phyloP scores from a whole-genome alignment of 1,284 basidiomycete genomes.

The Trametes pubescens region DNA sequence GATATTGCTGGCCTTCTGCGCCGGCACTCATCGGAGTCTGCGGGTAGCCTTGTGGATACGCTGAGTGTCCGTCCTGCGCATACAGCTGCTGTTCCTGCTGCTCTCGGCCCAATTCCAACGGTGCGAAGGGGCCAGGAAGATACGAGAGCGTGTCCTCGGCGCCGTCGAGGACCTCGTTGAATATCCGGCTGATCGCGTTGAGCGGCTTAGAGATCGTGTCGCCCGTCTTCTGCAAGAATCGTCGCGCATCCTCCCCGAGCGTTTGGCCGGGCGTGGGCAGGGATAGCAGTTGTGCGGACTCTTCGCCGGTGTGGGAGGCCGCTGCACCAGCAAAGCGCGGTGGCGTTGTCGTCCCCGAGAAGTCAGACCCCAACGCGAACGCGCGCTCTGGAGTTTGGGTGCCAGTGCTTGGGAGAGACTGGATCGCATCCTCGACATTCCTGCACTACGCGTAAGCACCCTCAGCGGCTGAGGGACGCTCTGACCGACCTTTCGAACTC shows the following conservation, averaged over 20 bases:
- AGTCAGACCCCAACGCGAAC: slow-evolving; percentile 33
- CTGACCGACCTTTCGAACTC: slow-evolving; percentile 84
- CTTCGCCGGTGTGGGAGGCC: slow-evolving; percentile 77
- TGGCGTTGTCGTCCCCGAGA: slow-evolving; percentile 38
- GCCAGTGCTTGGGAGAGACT: slow-evolving; percentile 70
- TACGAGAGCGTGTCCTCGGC: slow-evolving; percentile 50
- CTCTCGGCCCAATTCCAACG: slow-evolving; percentile 63
- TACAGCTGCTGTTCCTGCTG: slow-evolving; percentile 40
- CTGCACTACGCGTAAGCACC: slow-evolving; percentile 42
- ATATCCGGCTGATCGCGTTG: slow-evolving; percentile 86
- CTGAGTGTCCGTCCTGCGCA: slow-evolving; percentile 34
- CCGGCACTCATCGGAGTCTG: slow-evolving; percentile 50
- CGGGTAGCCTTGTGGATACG: slow-evolving; percentile 24
- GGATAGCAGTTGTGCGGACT: slow-evolving; percentile 81
- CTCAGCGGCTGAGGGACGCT: neutral
- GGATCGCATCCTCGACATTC: slow-evolving; percentile 88
- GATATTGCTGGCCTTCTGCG: slow-evolving; percentile 33
- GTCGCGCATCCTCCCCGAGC: slow-evolving; percentile 80
- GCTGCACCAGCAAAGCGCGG: slow-evolving; percentile 42
- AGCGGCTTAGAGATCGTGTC: slow-evolving; percentile 90
- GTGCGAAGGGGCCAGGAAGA: slow-evolving; percentile 69
- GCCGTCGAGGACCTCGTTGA: slow-evolving; percentile 78
- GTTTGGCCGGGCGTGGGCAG: slow-evolving; percentile 67
- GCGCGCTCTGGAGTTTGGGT: slow-evolving; percentile 55
- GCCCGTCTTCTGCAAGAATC: slow-evolving; percentile 87